Percentiles rank a stretch among this genome's conserved stretches.
phyloP scores from a whole-genome alignment of 345 rosid genomes.

The Theobroma cacao region DNA sequence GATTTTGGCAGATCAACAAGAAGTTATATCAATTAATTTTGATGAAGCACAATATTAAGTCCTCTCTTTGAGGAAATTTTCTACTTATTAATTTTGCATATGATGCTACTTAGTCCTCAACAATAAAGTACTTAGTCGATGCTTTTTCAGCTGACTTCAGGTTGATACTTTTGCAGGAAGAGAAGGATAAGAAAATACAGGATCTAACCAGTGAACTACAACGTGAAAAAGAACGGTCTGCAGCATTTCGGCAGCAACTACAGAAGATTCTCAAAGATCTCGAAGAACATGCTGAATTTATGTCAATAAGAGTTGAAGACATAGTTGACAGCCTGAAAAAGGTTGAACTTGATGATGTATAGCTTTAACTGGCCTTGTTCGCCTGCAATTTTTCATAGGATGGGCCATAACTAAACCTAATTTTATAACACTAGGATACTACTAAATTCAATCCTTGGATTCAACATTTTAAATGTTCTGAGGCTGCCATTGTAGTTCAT shows the following conservation, averaged over 20 bases:
- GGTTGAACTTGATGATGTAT: slow-evolving; percentile 26
- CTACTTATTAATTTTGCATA: not conserved
- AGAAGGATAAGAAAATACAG: slow-evolving; percentile 38
- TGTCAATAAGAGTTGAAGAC: slow-evolving; percentile 38
- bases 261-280: slow-evolving; percentile 28
- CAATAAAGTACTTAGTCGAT: not conserved
- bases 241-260: slow-evolving; percentile 30
- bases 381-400: not conserved
- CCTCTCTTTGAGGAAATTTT: not conserved
- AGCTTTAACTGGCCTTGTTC: not conserved
- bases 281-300: slow-evolving; percentile 32
- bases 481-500: not conserved
- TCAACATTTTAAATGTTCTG: not conserved
- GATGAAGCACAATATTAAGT: not conserved
- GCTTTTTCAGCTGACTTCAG: not conserved
- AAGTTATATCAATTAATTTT: not conserved
- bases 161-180: slow-evolving; percentile 29
- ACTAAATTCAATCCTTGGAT: not conserved
- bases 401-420: not conserved
- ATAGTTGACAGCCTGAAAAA: slow-evolving; percentile 34
- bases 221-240: slow-evolving; percentile 26
- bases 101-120: not conserved
- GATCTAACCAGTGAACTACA: slow-evolving; percentile 33
- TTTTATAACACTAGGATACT: not conserved
- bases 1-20: not conserved